A percentile compares a stretch with the other conserved stretches of the same genome.
Conservation (phyloP, 257 asterid genomes). For the Solanum appendiculatum region DNA sequence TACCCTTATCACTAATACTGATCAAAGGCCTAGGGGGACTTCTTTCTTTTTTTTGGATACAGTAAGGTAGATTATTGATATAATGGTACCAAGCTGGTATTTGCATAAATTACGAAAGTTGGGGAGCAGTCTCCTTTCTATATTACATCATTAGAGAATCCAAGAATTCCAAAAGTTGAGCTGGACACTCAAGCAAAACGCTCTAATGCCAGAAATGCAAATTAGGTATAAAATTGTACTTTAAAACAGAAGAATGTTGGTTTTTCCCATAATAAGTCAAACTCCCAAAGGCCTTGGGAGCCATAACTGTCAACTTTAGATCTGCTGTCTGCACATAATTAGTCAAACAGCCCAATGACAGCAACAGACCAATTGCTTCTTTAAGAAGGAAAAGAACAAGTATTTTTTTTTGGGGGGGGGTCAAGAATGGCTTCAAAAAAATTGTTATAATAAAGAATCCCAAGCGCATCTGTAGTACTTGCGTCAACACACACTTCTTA, state of each 20-base stretch:
- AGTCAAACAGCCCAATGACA: background rate
- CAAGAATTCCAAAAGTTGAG: background rate
- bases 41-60: background rate
- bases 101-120: background rate
- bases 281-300: background rate
- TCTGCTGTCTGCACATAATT: background rate
- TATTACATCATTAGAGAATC: background rate
- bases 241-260: background rate
- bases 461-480: background rate
- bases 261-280: background rate
- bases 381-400: background rate
- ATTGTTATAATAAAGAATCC: background rate
- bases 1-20: background rate
- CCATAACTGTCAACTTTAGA: background rate
- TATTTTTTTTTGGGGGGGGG: no score
- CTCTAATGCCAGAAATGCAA: background rate
- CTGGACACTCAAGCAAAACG: background rate
- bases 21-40: background rate
- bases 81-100: background rate
- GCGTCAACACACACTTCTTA: background rate
- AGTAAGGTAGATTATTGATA: background rate
- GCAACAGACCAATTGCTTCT: background rate
- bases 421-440: no score
- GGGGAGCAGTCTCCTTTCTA: background rate
- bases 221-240: background rate